Conservation (phyloP, 306 rosid species). For the Begonia peltatifolia region DNA sequence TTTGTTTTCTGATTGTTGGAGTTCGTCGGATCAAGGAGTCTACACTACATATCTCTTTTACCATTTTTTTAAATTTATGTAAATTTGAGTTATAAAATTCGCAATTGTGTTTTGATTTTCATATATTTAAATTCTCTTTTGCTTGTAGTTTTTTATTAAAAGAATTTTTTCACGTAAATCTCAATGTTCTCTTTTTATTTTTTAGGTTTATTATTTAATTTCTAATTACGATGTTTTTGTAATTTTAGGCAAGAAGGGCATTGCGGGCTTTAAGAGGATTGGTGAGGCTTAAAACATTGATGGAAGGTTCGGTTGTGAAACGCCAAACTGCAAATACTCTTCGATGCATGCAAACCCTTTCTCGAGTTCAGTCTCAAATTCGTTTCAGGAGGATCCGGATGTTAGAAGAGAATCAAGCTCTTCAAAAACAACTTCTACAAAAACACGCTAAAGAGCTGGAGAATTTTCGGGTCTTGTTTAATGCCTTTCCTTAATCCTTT, state of each 20-base stretch:
- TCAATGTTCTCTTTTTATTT: too few species aligned
- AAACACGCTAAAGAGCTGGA: slow-evolving; percentile 86
- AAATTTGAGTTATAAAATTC: too few species aligned
- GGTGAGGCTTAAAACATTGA: slow-evolving; percentile 71
- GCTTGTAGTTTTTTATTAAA: not conserved
- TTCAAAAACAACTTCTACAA: slow-evolving; percentile 82
- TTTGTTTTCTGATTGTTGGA: too few species aligned
- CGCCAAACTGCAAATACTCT: slow-evolving; percentile 89
- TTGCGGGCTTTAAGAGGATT: slow-evolving; percentile 84
- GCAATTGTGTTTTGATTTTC: too few species aligned
- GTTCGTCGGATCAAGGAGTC: too few species aligned
- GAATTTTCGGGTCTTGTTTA: slow-evolving; percentile 51
- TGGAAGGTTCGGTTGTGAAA: slow-evolving; percentile 79
- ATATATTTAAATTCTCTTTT: too few species aligned
- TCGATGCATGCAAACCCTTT: slow-evolving; percentile 82
- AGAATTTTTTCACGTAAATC: not conserved
- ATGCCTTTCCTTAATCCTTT: slow-evolving; percentile 5
- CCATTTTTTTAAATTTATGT: too few species aligned
- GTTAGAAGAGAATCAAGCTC: slow-evolving; percentile 94
- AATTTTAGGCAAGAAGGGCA: slow-evolving; percentile 78
- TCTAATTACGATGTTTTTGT: not conserved
- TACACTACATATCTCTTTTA: too few species aligned
- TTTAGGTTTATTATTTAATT: not conserved
- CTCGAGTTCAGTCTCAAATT: slow-evolving; percentile 91
- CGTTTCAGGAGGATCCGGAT: slow-evolving; percentile 80